Conservation (phyloP, 352 stramenopile species). For the Ophiocytium majus region DNA sequence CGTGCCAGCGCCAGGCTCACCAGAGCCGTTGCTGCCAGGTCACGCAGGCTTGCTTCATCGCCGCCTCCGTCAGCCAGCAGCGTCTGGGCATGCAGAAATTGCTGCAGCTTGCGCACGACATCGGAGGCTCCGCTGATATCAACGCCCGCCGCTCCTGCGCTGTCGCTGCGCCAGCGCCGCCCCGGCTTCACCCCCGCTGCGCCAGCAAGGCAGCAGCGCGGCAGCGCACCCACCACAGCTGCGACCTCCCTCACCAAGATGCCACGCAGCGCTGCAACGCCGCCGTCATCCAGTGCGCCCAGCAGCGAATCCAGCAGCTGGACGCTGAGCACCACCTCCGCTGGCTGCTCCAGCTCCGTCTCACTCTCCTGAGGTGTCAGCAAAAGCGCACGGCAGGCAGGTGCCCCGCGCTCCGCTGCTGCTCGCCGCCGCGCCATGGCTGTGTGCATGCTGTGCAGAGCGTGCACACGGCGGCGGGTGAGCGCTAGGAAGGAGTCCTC, state of each 20-base stretch:
- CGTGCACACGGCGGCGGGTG: constrained; percentile 30
- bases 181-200: neutral
- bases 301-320: neutral
- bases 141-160: no score
- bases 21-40: constrained; percentile 38
- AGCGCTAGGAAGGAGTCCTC: constrained; percentile 28
- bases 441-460: constrained; percentile 32
- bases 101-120: constrained; percentile 34
- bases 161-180: no score
- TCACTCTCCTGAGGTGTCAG: neutral
- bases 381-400: no score
- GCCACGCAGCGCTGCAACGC: neutral
- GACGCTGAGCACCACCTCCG: neutral
- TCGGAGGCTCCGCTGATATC: neutral
- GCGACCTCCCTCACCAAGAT: neutral
- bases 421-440: constrained; percentile 35
- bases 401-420: no score
- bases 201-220: neutral
- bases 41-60: neutral
- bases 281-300: neutral
- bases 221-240: neutral
- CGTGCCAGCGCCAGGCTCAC: constrained; percentile 42
- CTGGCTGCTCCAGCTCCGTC: neutral
- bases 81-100: constrained; percentile 31
- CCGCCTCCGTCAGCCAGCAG: neutral